Evolutionary conservation across 2,329 filamentous ascomycete species (phyloP), one percentile per base, ranked within the genome.

Genomic region (Colletotrichum sp.): DNA sequence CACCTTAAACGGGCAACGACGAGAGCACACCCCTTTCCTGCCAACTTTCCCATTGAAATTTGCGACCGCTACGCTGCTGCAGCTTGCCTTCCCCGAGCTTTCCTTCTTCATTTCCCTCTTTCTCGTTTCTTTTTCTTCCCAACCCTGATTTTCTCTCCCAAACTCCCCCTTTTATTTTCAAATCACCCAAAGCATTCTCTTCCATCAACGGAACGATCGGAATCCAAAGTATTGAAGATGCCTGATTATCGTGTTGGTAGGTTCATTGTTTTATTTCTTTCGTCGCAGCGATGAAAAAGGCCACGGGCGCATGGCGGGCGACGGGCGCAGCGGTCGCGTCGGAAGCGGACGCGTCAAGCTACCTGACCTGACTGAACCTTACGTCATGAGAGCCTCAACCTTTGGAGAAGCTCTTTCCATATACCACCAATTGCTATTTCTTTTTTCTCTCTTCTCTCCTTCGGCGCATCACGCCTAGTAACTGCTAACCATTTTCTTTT

Each of bases 191-290:
- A 59, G 12, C 36, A 34, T 19, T 34, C n/a, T 22, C 29, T 22
- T n/a, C 64, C 11, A 65, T 30, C 29, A 34, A 15, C 29, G 11
- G 8, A 15, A 39, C 57, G 9, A 13, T 9, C 8, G 49, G 19
- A 49, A 30, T 13, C 13, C 22, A 49, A 39, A 55, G 19, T 44
- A 34, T 16, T 72, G 78, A 83, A 80, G 15, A 89, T 89, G 88
- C 83, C 86, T 77, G 81, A 85, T 71, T 89, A 89, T 78, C 86
- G 88, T 74, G 82, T 89, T 76, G 88, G 88, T 89, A 83, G 79
- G 87, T 82, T 49, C 72, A 27, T 34, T 11, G 9, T 25, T 29
- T 44, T 19, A 11, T 32, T 30, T 22, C n/a, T 11, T 19, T n/a
- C 22, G n/a, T 52, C 12, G 7, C 32, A 27, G 8, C n/a, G 27